Conservation (phyloP, 164 flowering plant genomes). For the Dillenia suffruticosa region DNA sequence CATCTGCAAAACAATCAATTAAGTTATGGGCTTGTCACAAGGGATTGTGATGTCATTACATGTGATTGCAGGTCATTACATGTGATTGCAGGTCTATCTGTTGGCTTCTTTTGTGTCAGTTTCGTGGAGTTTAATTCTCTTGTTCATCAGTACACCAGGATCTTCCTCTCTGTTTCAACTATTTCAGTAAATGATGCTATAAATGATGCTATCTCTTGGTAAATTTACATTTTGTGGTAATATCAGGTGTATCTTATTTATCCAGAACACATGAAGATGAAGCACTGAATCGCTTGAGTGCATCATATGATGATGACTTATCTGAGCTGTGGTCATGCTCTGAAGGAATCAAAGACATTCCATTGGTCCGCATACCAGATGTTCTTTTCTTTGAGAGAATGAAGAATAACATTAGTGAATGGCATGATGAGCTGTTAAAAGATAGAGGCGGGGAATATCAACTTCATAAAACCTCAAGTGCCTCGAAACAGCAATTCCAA, state of each 20-base stretch:
- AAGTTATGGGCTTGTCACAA: no score
- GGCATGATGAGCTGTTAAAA: slow-evolving; percentile 54
- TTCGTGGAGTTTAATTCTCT: no score
- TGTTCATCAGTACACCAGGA: no score
- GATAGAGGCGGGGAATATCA: slow-evolving; percentile 19
- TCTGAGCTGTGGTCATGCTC: slow-evolving; percentile 14
- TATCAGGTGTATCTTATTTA: slow-evolving; percentile 94
- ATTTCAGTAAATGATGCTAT: not conserved
- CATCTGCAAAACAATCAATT: no score
- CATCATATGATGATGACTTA: slow-evolving; percentile 23
- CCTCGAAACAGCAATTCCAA: slow-evolving; percentile 35
- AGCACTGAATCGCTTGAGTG: slow-evolving; percentile 37
- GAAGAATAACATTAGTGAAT: slow-evolving; percentile 54
- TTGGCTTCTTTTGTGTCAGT: no score
- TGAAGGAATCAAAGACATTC: slow-evolving; percentile 30
- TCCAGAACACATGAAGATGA: slow-evolving; percentile 90
- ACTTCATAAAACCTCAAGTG: slow-evolving; percentile 23
- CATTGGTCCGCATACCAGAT: slow-evolving; percentile 52
- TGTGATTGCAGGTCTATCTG: no score
- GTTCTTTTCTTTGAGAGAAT: slow-evolving; percentile 74
- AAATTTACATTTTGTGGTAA: slow-evolving; percentile 37
- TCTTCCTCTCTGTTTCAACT: not conserved
- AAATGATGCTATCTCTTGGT: slow-evolving; percentile 11
- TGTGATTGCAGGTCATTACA: no score
- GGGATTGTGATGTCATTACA: no score